These are phyloP conservation scores for Platismatia glauca DNA, from an alignment of 495 filamentous ascomycete genomes.

Conservation along the genomic window DNA sequence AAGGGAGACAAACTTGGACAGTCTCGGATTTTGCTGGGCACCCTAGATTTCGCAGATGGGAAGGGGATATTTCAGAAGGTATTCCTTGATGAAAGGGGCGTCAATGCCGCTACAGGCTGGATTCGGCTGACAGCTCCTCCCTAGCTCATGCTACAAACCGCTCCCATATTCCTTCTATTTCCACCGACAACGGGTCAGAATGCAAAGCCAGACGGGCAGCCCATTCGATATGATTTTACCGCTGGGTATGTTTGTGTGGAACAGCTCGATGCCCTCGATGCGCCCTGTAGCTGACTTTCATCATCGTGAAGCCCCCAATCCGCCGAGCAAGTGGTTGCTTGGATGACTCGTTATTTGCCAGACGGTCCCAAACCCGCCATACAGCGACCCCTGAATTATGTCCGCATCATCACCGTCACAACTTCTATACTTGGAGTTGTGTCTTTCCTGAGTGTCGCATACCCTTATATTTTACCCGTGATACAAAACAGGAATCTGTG, in stretches of 20 bases:
- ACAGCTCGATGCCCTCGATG: slow-evolving; percentile 5
- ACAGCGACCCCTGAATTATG: slow-evolving; percentile 78
- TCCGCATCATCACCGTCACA: slow-evolving; percentile 57
- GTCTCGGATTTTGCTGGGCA: slow-evolving; percentile 68
- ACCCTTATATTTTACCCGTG: slow-evolving; percentile 74
- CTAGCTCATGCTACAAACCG: slow-evolving; percentile 89
- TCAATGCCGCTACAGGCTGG: neutral
- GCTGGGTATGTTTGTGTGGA: slow-evolving; percentile 50
- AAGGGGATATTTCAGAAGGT: slow-evolving; percentile 85
- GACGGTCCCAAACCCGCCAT: slow-evolving; percentile 65
- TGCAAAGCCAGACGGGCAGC: slow-evolving; percentile 57
- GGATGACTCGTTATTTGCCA: slow-evolving; percentile 70
- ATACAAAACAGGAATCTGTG: slow-evolving; percentile 87
- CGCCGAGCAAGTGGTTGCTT: slow-evolving; percentile 69
- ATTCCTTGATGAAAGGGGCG: slow-evolving; percentile 22
- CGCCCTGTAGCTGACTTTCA: slow-evolving; percentile 7
- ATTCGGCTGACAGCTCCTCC: slow-evolving; percentile 14
- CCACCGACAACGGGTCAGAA: slow-evolving; percentile 79
- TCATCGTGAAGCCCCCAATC: slow-evolving; percentile 48
- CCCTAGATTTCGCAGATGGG: slow-evolving; percentile 81
- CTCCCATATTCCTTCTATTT: slow-evolving; percentile 82
- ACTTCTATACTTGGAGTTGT: slow-evolving; percentile 58
- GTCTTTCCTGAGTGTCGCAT: slow-evolving; percentile 64
- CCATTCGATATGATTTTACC: slow-evolving; percentile 80
- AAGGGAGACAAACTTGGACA: slow-evolving; percentile 67